A percentile compares a stretch with the other conserved stretches of the same genome.
Conservation (phyloP, 148 eudicot genomes). For the Rhododendron ovatum region DNA sequence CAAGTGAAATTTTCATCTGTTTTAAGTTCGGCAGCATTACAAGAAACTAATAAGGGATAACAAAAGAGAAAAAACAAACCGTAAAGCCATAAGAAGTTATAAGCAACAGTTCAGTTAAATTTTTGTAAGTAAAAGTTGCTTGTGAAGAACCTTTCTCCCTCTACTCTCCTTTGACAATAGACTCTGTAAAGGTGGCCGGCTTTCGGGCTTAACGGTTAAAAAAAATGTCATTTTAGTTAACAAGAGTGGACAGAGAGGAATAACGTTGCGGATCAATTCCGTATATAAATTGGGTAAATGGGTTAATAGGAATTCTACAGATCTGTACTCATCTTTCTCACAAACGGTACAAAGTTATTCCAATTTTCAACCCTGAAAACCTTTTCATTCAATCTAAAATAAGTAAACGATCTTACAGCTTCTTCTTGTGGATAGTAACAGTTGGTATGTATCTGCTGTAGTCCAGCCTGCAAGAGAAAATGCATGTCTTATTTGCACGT, state of each 20-base stretch:
- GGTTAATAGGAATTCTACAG: conserved; percentile 10
- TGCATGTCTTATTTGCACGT: background rate
- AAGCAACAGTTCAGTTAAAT: background rate
- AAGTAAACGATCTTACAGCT: conserved; percentile 48
- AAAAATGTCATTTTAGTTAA: background rate
- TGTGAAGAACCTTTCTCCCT: background rate
- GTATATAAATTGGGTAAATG: background rate
- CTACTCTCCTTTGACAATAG: background rate
- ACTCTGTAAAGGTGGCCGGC: background rate
- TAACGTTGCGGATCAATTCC: background rate
- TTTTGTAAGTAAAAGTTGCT: background rate
- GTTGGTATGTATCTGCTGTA: conserved; percentile 47
- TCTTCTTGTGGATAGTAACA: conserved; percentile 41
- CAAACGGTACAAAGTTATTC: conserved; percentile 53
- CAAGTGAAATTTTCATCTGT: background rate
- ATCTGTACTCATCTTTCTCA: conserved; percentile 46
- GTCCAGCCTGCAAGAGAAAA: conserved; percentile 40
- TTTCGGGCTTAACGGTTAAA: background rate
- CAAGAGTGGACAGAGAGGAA: background rate
- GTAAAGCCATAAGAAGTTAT: background rate
- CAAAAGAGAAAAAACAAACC: background rate
- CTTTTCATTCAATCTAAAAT: conserved; percentile 50
- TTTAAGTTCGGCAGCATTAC: background rate
- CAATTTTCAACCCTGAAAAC: conserved; percentile 51
- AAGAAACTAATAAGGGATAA: background rate